Percentiles rank a stretch among this genome's conserved stretches.
Conservation (phyloP, 2,329 filamentous ascomycete genomes). For the Diaporthe amygdali region DNA sequence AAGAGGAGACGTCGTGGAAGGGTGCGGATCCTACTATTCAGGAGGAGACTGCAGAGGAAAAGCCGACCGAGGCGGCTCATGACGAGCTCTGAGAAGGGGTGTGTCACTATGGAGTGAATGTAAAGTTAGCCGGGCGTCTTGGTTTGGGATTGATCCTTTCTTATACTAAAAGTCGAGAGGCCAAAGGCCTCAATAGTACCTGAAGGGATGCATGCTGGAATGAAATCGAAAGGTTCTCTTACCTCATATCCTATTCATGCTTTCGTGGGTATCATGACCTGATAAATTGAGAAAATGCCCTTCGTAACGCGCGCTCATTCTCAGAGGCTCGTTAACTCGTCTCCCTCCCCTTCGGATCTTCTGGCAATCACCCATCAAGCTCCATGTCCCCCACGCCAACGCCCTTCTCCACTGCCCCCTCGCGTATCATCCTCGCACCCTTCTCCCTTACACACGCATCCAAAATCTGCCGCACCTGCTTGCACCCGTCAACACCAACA, state of each 20-base stretch:
- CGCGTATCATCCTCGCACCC: constrained; percentile 67
- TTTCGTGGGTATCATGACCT: constrained; percentile 20
- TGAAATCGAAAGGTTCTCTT: neutral
- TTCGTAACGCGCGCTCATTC: neutral
- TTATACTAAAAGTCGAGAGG: neutral
- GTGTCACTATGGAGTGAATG: neutral
- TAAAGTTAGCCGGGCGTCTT: constrained; percentile 22
- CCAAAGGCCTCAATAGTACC: neutral
- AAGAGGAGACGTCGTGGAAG: constrained; percentile 34
- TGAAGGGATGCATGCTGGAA: neutral
- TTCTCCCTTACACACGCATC: constrained; percentile 79
- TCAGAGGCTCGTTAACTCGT: neutral
- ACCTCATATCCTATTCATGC: neutral
- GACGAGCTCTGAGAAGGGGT: constrained; percentile 22
- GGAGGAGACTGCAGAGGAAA: constrained; percentile 20
- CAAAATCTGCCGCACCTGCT: constrained; percentile 80
- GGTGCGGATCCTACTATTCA: constrained; percentile 35
- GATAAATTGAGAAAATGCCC: neutral
- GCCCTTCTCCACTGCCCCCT: constrained; percentile 56
- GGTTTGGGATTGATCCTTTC: constrained; percentile 5
- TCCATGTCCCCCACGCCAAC: constrained; percentile 54
- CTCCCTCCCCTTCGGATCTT: constrained; percentile 21
- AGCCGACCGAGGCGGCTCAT: constrained; percentile 19
- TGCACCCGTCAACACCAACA: constrained; percentile 90
- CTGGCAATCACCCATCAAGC: constrained; percentile 41